Evolutionary conservation across 2,329 filamentous ascomycete genomes (phyloP).

Genomic region (Cercospora sp.): DNA sequence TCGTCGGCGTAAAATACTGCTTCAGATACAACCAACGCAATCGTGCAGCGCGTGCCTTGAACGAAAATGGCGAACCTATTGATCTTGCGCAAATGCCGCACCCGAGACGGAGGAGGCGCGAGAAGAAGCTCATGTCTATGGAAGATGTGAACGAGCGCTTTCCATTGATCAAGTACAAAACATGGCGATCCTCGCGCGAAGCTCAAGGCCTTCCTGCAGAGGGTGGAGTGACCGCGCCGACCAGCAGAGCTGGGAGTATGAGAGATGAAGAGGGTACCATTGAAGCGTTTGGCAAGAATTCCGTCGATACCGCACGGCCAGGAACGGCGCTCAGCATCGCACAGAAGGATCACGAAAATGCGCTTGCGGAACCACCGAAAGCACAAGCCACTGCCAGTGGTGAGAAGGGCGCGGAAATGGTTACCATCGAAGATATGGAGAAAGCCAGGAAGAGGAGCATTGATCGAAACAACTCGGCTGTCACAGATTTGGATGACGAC

Average conservation of each 20-base stretch:
- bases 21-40: slow-evolving; percentile 97
- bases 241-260: slow-evolving; percentile 72
- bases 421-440: slow-evolving; percentile 37
- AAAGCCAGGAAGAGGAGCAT: slow-evolving; percentile 28
- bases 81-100: slow-evolving; percentile 82
- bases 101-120: slow-evolving; percentile 74
- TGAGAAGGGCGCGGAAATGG: slow-evolving; percentile 36
- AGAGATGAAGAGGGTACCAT: slow-evolving; percentile 56
- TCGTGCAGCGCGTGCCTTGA: slow-evolving; percentile 70
- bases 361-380: slow-evolving; percentile 21
- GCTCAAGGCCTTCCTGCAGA: slow-evolving; percentile 78
- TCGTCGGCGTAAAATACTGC: slow-evolving; percentile 98
- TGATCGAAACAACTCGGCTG: slow-evolving; percentile 37
- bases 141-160: slow-evolving; percentile 98
- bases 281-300: slow-evolving; percentile 34
- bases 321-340: slow-evolving; percentile 44
- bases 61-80: slow-evolving; percentile 80
- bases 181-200: slow-evolving; percentile 81
- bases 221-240: slow-evolving; percentile 76
- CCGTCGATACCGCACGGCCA: slow-evolving; percentile 34
- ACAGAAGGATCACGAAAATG: slow-evolving; percentile 51
- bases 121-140: slow-evolving; percentile 99
- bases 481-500: slow-evolving; percentile 64
- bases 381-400: slow-evolving; percentile 30
- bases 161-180: slow-evolving; percentile 93